Evolutionary conservation across 805 yeast genomes (phyloP), one percentile per base, ranked within the genome.

Genomic region (Starmerella sirachaensis): DNA sequence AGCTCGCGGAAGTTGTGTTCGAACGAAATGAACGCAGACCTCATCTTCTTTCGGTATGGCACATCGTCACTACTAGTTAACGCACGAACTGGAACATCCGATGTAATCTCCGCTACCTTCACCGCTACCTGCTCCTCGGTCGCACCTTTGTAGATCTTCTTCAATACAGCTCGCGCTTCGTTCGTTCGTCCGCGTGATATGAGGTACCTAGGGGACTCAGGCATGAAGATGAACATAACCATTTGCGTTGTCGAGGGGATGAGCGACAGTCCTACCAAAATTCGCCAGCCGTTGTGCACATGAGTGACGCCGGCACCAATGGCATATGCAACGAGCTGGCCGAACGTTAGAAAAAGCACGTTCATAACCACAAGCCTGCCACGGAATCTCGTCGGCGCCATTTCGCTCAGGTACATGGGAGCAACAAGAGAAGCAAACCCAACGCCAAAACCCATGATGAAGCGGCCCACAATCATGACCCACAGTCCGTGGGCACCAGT

Each of bases 391-490:
- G 91, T 72, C 20, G 98, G 97, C 3, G 96, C 94, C 57, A 86
- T 70, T 59, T 88, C 98, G 39, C 84, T 68, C 45, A 88, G 80
- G 67, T 85, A 86, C 40, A 88, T 66, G 1, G 98, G 98, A n/a
- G 97, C 84, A 39, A 84, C 78, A 37, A 88, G 65, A 2, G 96
- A 85, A 1, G 96, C 97, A 38, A 82, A 70, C 49, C 98, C 98
- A 19, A 88, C 96, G 51, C 95, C 97, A 59, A 82, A 81, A 13
- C 98, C 98, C 78, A 91, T 81, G 33, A 88, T 66, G 48, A 91
- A 78, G 57, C 97, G 71, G 30, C 97, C 98, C 11, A 64, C 76
- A 46, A 83, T 77, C 97, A 88, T 88, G 31, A 79, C 76, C 93
- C 95, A 83, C 42, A 84, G 77, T 4, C 76, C 65, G 38, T 73